Evolutionary conservation across 1,284 basidiomycete genomes (phyloP).

Genomic region (Pyrrhoderma noxium): DNA sequence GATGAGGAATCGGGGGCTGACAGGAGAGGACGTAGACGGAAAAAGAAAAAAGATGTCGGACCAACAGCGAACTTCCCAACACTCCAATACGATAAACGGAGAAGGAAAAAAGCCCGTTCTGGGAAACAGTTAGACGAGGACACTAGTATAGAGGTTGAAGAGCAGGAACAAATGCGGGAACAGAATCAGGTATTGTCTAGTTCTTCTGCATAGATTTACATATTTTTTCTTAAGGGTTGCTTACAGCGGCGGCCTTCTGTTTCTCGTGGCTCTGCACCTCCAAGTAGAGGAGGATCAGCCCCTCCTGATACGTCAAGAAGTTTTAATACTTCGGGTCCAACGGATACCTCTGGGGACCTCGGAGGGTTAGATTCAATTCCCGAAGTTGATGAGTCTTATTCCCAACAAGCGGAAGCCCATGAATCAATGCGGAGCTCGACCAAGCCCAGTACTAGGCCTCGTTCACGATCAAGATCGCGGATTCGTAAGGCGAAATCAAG

Average conservation of each 20-base stretch:
- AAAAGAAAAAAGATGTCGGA: slow-evolving; percentile 46
- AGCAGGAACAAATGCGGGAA: slow-evolving; percentile 23
- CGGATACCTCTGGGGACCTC: slow-evolving; percentile 41
- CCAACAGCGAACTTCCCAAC: slow-evolving; percentile 59
- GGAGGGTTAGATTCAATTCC: slow-evolving; percentile 50
- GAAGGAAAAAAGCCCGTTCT: slow-evolving; percentile 35
- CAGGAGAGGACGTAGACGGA: slow-evolving; percentile 38
- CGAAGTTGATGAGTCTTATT: slow-evolving; percentile 37
- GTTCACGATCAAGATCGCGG: slow-evolving; percentile 16
- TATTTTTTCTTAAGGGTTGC: too few species aligned
- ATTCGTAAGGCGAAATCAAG: slow-evolving; percentile 25
- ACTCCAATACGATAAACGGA: slow-evolving; percentile 48
- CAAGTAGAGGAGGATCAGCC: slow-evolving; percentile 27
- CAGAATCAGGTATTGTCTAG: slow-evolving; percentile 17
- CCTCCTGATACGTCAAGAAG: slow-evolving; percentile 25
- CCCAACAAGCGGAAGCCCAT: too few species aligned
- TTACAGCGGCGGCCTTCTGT: slow-evolving; percentile 27
- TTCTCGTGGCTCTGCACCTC: slow-evolving; percentile 30
- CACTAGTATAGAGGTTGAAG: slow-evolving; percentile 37
- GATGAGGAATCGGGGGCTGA: slow-evolving; percentile 51
- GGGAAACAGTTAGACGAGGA: slow-evolving; percentile 32
- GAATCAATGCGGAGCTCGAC: too few species aligned
- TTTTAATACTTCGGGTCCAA: slow-evolving; percentile 20
- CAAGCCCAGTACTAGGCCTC: slow-evolving; percentile 3
- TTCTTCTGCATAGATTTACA: slow-evolving; percentile 24